Evolutionary conservation across 192 early-diverging fungal genomes (phyloP).

Genomic region (Rhizophagus prolifer): DNA sequence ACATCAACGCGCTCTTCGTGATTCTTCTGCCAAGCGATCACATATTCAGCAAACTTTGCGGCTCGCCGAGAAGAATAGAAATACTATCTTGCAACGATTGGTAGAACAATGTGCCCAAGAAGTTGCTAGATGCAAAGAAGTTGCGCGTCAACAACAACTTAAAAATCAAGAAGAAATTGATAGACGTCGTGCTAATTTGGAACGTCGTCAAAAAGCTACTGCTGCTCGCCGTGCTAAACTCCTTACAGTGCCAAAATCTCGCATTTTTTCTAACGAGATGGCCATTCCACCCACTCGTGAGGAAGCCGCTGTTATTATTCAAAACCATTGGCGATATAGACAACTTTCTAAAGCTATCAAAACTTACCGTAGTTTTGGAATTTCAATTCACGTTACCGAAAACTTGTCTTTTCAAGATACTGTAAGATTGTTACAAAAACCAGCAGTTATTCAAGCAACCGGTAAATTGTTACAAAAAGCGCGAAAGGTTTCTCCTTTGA

Average conservation of each 20-base stretch:
- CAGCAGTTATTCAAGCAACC: slow-evolving; percentile 42
- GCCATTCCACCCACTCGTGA: slow-evolving; percentile 12
- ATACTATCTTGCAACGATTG: slow-evolving; percentile 26
- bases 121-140: slow-evolving; percentile 34
- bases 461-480: slow-evolving; percentile 35
- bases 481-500: slow-evolving; percentile 27
- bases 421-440: slow-evolving; percentile 18
- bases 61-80: slow-evolving; percentile 28
- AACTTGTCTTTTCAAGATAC: slow-evolving; percentile 7
- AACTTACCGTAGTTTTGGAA: slow-evolving; percentile 20
- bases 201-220: slow-evolving; percentile 25
- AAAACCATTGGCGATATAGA: slow-evolving; percentile 23
- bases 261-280: background rate
- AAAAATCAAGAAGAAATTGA: slow-evolving; percentile 31
- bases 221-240: slow-evolving; percentile 29
- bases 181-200: slow-evolving; percentile 25
- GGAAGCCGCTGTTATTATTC: slow-evolving; percentile 25
- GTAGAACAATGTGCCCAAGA: slow-evolving; percentile 28
- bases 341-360: background rate
- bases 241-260: slow-evolving; percentile 12
- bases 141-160: slow-evolving; percentile 29
- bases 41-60: slow-evolving; percentile 26
- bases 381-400: background rate
- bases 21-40: slow-evolving; percentile 26
- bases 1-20: slow-evolving; percentile 21